Percentiles rank a stretch among this genome's conserved stretches.
Evolutionary conservation across 2,329 filamentous ascomycete genomes (phyloP).

Genomic region (Chrysosporium queenslandicum): DNA sequence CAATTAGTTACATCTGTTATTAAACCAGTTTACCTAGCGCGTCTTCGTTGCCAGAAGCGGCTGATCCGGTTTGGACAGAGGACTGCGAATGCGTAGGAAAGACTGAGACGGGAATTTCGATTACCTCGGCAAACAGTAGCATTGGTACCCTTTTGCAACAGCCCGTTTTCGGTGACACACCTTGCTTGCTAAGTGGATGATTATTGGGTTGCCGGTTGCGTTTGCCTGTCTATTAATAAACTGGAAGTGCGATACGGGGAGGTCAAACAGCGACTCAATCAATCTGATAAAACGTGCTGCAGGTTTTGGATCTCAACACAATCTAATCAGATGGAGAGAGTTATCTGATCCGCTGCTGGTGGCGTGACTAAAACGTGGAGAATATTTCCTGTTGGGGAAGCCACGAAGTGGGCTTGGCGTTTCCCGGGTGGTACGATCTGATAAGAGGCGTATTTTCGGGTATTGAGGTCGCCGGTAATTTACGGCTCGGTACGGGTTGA

Average conservation of each 20-base stretch:
- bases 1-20: too few species aligned
- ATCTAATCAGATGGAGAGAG: conserved; percentile 11
- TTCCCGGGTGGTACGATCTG: conserved; percentile 1
- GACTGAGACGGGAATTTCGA: too few species aligned
- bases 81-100: too few species aligned
- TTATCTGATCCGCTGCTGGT: conserved; percentile 12
- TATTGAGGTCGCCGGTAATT: conserved; percentile 1
- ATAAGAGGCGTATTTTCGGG: conserved; percentile 10
- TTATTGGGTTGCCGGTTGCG: too few species aligned
- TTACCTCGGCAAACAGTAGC: too few species aligned
- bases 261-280: not conserved
- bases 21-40: too few species aligned
- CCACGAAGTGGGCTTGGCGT: not conserved
- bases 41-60: too few species aligned
- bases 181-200: too few species aligned
- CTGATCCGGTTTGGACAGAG: too few species aligned
- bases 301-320: not conserved
- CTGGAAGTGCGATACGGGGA: not conserved
- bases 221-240: too few species aligned
- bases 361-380: conserved; percentile 12
- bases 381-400: conserved; percentile 6
- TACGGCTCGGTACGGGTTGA: not conserved
- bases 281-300: not conserved
- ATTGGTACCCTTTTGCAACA: too few species aligned
- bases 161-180: too few species aligned